Evolutionary conservation across 495 filamentous ascomycete species (phyloP).

Genomic region (Margaritispora aquatica): DNA sequence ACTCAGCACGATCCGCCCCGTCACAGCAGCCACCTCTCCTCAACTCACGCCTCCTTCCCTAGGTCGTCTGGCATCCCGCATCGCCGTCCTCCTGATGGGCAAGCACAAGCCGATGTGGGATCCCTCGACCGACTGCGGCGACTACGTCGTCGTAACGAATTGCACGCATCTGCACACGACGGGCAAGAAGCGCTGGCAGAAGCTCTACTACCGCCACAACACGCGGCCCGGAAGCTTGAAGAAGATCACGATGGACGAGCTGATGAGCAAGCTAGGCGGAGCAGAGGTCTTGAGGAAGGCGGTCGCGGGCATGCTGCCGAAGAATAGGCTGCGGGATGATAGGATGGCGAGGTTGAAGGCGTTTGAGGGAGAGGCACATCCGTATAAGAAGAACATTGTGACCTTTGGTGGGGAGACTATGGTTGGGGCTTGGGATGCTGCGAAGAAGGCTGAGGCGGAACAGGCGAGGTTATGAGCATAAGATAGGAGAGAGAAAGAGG

Average conservation of each 20-base stretch:
- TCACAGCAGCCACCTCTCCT: constrained; percentile 35
- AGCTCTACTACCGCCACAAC: constrained; percentile 90
- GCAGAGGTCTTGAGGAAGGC: constrained; percentile 89
- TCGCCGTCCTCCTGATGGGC: constrained; percentile 91
- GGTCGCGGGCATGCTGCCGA: constrained; percentile 94
- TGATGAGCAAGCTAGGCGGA: constrained; percentile 92
- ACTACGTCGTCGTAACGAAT: constrained; percentile 92
- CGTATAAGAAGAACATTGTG: constrained; percentile 84
- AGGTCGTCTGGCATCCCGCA: constrained; percentile 84
- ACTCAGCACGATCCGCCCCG: constrained; percentile 42
- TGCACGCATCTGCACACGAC: constrained; percentile 84
- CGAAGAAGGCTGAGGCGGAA: constrained; percentile 10
- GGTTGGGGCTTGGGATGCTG: constrained; percentile 12
- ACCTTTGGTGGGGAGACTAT: constrained; percentile 48
- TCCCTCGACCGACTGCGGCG: constrained; percentile 93
- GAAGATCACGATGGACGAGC: constrained; percentile 86
- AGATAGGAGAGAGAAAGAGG: background rate
- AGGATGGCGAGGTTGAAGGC: constrained; percentile 86
- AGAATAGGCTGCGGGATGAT: constrained; percentile 86
- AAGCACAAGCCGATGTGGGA: constrained; percentile 99
- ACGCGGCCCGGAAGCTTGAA: constrained; percentile 83
- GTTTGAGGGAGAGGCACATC: constrained; percentile 86
- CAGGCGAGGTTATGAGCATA: constrained; percentile 12
- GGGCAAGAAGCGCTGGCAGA: constrained; percentile 86
- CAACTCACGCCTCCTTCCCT: constrained; percentile 61